Base-by-base conservation (phyloP, 345 rosid species). In the Salix exigua region DNA sequence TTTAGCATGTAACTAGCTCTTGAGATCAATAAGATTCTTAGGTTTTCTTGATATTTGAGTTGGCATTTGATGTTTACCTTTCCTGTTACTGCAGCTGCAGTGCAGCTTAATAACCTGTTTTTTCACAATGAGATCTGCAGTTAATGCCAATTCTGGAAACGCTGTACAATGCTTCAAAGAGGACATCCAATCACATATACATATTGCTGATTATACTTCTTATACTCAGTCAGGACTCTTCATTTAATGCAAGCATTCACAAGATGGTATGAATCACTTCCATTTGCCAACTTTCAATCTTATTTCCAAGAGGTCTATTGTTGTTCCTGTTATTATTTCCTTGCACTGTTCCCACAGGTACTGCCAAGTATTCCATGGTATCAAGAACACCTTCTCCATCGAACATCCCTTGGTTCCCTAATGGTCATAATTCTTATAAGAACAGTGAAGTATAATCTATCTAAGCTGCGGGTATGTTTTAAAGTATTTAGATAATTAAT, bases 141-240 rank as follows among this genome's bases (percentile, higher is more conserved):
- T 85, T 96, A 89, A 86, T 96, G 87, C 98, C 99, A 68, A 91
- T 96, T 81, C 86, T 96, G 89, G 99, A 93, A 84, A 91, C 95
- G 21, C 78, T 96, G 71, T 96, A 91, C 76, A 92, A 88, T 83
- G 88, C 96, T 79, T 91, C 96, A 9, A 93, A 83, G 87, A 93
- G 86, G 88, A 92, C 97, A 11, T 86, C 99, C 68, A 96, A 93
- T 87, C 99, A 96, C 75, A 93, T 96, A 76, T 96, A 96, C 86
- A 93, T 96, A 91, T 86, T 96, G 83, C 89, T 96, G 82, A 96
- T 96, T 65, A 90, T 92, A 70, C 97, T 96, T 83, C 99, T 96
- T 85, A 92, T 96, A 72, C 98, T 96, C 72, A 93, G 99, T 86
- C 97, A 96, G 77, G 99, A 96, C 79, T 90, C 99, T 80, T 91